phyloP scores from a whole-genome alignment of 495 filamentous ascomycete genomes.

The Corynascus novoguineensis region DNA sequence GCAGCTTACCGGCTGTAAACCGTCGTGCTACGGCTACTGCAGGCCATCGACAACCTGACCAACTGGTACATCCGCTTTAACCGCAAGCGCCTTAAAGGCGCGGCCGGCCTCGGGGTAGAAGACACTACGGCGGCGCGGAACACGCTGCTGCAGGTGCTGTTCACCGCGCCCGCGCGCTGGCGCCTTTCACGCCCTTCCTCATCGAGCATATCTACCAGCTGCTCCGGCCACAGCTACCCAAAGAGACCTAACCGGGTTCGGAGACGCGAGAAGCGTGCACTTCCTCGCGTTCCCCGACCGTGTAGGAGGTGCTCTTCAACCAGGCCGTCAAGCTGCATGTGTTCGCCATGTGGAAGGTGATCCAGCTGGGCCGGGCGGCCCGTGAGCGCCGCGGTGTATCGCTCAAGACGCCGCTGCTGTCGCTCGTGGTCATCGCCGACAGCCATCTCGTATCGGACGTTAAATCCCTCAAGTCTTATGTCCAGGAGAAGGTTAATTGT shows the following conservation, averaged over 20 bases:
- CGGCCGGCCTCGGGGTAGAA: slow-evolving; percentile 35
- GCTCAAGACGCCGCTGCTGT: slow-evolving; percentile 78
- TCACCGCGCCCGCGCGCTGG: slow-evolving; percentile 74
- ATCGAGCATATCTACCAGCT: slow-evolving; percentile 83
- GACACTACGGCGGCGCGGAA: slow-evolving; percentile 83
- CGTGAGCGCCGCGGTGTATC: slow-evolving; percentile 76
- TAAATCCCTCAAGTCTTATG: slow-evolving; percentile 50
- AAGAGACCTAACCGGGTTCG: slow-evolving; percentile 53
- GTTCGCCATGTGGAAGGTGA: slow-evolving; percentile 79
- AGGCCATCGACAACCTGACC: slow-evolving; percentile 4
- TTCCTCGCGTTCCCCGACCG: slow-evolving; percentile 81
- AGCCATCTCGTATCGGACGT: slow-evolving; percentile 73
- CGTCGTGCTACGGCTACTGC: not conserved
- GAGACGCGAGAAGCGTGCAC: slow-evolving; percentile 76
- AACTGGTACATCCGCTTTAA: slow-evolving; percentile 9
- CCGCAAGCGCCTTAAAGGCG: slow-evolving; percentile 5
- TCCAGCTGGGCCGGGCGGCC: slow-evolving; percentile 73
- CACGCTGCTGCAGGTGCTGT: slow-evolving; percentile 86
- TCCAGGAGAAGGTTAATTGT: slow-evolving; percentile 6
- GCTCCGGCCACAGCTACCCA: slow-evolving; percentile 56
- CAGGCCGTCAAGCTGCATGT: slow-evolving; percentile 73
- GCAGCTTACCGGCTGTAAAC: slow-evolving; percentile 1
- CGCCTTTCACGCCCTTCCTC: slow-evolving; percentile 88
- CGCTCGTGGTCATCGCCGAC: slow-evolving; percentile 79
- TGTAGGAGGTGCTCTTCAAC: slow-evolving; percentile 78